Evolutionary conservation across 1,139 yeast genomes (phyloP).

Genomic region (Protomyces lactucae-debilis): DNA sequence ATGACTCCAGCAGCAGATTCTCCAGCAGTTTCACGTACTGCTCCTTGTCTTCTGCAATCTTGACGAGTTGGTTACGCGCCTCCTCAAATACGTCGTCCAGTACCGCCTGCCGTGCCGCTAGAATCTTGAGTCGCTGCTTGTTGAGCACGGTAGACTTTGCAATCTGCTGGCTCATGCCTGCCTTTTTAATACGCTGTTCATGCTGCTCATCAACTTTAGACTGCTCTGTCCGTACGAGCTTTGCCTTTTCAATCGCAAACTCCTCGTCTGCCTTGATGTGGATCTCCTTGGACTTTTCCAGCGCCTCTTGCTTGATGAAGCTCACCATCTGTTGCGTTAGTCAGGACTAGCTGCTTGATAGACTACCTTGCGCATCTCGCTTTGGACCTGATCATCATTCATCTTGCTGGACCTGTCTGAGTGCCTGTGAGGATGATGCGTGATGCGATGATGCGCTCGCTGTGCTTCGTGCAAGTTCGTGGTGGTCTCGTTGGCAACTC

Average conservation of each 20-base stretch:
- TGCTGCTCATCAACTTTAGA: conserved; percentile 78
- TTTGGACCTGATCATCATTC: conserved; percentile 21
- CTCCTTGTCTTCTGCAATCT: conserved; percentile 49
- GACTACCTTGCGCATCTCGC: conserved; percentile 58
- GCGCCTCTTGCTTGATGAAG: conserved; percentile 97
- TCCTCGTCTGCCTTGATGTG: conserved; percentile 95
- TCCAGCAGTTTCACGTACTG: conserved; percentile 65
- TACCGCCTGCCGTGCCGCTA: conserved; percentile 79
- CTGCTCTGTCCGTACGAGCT: conserved; percentile 86
- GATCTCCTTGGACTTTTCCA: conserved; percentile 96
- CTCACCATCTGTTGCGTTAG: conserved; percentile 98
- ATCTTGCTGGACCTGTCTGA: background rate
- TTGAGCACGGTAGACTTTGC: conserved; percentile 92
- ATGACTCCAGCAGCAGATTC: conserved; percentile 79
- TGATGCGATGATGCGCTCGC: too few relatives aligned
- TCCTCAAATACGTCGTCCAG: conserved; percentile 67
- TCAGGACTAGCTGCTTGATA: conserved; percentile 35
- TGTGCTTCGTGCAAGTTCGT: too few relatives aligned
- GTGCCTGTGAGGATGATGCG: too few relatives aligned
- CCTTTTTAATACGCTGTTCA: conserved; percentile 83
- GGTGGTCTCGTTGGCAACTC: too few relatives aligned
- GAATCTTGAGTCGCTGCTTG: conserved; percentile 85
- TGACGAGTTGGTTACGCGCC: conserved; percentile 59
- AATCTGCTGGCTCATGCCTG: conserved; percentile 88
- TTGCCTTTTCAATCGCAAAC: conserved; percentile 94